Conservation (phyloP, 805 yeast species). For the Yamadazyma sp. region DNA sequence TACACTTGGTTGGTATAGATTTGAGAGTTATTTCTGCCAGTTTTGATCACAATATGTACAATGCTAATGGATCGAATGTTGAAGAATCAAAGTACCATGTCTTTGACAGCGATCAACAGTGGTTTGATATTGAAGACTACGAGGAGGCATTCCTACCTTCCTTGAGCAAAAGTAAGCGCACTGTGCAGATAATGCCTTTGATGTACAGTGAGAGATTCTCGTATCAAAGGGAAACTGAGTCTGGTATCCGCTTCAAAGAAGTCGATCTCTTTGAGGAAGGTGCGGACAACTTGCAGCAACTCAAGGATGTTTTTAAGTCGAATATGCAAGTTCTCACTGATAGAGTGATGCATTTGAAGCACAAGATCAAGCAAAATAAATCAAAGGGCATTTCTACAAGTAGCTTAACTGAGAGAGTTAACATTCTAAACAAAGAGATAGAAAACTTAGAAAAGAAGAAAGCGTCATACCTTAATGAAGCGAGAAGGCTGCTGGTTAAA, state of each 20-base stretch:
- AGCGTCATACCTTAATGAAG: constrained; percentile 10
- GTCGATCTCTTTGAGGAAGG: constrained; percentile 25
- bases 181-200: constrained; percentile 57
- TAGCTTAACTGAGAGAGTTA: constrained; percentile 20
- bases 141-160: constrained; percentile 53
- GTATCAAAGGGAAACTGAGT: constrained; percentile 60
- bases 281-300: constrained; percentile 31
- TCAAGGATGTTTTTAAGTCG: constrained; percentile 27
- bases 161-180: constrained; percentile 34
- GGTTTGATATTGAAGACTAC: constrained; percentile 66
- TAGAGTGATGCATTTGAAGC: constrained; percentile 27
- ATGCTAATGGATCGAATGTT: neutral
- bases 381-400: constrained; percentile 8
- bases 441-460: constrained; percentile 8
- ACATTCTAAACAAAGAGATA: constrained; percentile 21
- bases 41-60: constrained; percentile 37
- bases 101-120: constrained; percentile 54
- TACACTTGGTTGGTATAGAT: constrained; percentile 55
- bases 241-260: constrained; percentile 13
- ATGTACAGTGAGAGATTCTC: constrained; percentile 67
- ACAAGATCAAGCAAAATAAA: constrained; percentile 16
- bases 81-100: constrained; percentile 18
- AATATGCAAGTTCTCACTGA: constrained; percentile 26
- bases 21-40: constrained; percentile 53
- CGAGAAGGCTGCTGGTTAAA: constrained; percentile 12